A percentile compares a stretch with the other conserved stretches of the same genome.
Conservation (phyloP, 2,329 filamentous ascomycete species). For the Cordyceps farinosa region DNA sequence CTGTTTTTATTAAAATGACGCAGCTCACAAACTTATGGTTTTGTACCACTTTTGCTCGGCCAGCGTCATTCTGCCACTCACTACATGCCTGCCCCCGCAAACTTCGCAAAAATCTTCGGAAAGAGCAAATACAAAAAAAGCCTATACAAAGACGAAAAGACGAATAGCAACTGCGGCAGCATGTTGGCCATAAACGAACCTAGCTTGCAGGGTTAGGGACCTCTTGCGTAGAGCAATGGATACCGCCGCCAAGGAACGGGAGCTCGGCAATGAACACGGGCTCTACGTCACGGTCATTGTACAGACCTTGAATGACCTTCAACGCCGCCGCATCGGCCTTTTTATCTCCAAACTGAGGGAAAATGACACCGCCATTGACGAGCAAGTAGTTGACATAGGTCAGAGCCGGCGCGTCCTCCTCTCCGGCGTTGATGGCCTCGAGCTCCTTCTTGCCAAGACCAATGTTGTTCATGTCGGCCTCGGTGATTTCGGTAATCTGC, state of each 20-base stretch:
- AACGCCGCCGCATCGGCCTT: constrained; percentile 25
- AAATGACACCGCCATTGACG: constrained; percentile 28
- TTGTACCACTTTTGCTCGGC: too few relatives aligned
- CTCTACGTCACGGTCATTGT: constrained; percentile 21
- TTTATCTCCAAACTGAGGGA: constrained; percentile 28
- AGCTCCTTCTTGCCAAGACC: constrained; percentile 20
- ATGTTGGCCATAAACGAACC: too few relatives aligned
- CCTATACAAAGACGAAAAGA: too few relatives aligned
- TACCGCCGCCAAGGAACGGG: constrained; percentile 25
- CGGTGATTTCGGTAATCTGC: constrained; percentile 24
- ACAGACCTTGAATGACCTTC: constrained; percentile 15
- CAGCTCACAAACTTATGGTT: too few relatives aligned
- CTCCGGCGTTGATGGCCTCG: constrained; percentile 1
- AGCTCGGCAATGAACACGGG: constrained; percentile 21
- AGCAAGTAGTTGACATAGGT: constrained; percentile 29
- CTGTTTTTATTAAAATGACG: too few relatives aligned
- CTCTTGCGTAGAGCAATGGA: constrained; percentile 30
- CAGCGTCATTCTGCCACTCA: too few relatives aligned
- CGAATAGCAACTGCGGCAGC: too few relatives aligned
- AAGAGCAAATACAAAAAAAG: too few relatives aligned
- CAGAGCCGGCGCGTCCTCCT: constrained; percentile 13
- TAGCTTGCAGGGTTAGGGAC: constrained; percentile 19
- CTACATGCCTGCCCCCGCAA: too few relatives aligned
- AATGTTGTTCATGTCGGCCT: constrained; percentile 22
- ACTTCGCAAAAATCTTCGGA: too few relatives aligned